A percentile compares a stretch with the other conserved stretches of the same genome.
Evolutionary conservation across 257 asterid species (phyloP).

Genomic region (Marsdenia floribunda): DNA sequence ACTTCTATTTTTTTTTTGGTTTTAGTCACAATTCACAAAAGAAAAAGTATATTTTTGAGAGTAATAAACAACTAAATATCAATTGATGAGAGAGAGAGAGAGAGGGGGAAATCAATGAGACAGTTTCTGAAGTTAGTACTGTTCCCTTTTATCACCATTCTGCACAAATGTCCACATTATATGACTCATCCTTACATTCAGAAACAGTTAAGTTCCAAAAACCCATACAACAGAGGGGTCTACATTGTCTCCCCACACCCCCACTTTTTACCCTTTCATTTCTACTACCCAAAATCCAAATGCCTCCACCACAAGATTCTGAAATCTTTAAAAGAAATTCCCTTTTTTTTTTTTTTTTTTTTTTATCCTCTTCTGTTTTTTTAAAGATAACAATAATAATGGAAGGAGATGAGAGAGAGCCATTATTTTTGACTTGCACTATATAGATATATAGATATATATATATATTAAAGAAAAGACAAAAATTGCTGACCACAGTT

Average conservation of each 20-base stretch:
- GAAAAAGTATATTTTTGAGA: too few relatives aligned
- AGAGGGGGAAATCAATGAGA: not conserved
- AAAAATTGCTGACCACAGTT: not conserved
- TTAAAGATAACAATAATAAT: too few relatives aligned
- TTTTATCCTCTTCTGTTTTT: too few relatives aligned
- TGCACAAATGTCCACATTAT: slow-evolving; percentile 11
- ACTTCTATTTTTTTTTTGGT: slow-evolving; percentile 1
- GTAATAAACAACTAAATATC: too few relatives aligned
- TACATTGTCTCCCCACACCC: slow-evolving; percentile 5
- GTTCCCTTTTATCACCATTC: slow-evolving; percentile 9
- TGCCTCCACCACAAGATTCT: not conserved
- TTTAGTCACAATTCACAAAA: not conserved
- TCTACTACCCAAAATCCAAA: not conserved
- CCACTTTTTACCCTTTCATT: not conserved
- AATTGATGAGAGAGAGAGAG: not conserved
- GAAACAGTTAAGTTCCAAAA: not conserved
- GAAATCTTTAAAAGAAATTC: not conserved
- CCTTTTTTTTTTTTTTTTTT: too few relatives aligned
- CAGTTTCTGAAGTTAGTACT: slow-evolving; percentile 12
- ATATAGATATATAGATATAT: too few relatives aligned
- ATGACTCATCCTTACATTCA: slow-evolving; percentile 9
- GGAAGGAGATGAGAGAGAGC: not conserved
- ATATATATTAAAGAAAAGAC: not conserved
- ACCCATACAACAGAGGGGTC: slow-evolving; percentile 19
- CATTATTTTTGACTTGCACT: slow-evolving; percentile 4